Conservation (phyloP, 2,329 filamentous ascomycete species). For the Aureobasidium sp. region DNA sequence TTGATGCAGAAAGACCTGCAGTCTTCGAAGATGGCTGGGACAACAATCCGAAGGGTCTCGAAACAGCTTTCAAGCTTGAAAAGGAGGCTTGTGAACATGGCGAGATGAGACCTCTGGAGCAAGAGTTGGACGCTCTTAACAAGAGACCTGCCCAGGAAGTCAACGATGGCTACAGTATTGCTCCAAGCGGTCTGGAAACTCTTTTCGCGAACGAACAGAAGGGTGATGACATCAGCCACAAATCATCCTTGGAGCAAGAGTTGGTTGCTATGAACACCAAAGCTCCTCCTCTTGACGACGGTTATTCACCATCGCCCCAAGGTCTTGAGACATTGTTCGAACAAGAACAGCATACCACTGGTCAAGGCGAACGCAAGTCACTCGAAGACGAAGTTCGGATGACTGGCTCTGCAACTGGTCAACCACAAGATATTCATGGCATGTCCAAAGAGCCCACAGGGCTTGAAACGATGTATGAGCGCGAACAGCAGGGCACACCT, state of each 20-base stretch:
- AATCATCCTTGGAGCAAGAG: slow-evolving; percentile 16
- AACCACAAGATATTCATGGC: not conserved
- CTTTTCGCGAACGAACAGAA: slow-evolving; percentile 36
- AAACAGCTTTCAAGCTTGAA: slow-evolving; percentile 3
- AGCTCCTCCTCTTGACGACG: not conserved
- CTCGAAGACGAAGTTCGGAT: slow-evolving; percentile 10
- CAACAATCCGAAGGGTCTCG: not conserved
- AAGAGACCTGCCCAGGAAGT: not conserved
- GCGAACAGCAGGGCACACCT: slow-evolving; percentile 27
- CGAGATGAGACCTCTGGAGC: slow-evolving; percentile 14
- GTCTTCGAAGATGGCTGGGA: slow-evolving; percentile 9
- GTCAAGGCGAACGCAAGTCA: not conserved
- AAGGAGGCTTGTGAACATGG: slow-evolving; percentile 1
- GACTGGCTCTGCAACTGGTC: not conserved
- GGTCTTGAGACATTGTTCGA: slow-evolving; percentile 14
- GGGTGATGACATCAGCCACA: not conserved
- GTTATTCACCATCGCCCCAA: slow-evolving; percentile 1
- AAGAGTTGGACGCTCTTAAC: slow-evolving; percentile 13
- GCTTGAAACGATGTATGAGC: slow-evolving; percentile 39
- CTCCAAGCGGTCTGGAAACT: slow-evolving; percentile 41
- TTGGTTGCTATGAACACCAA: slow-evolving; percentile 5
- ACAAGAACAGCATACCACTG: not conserved
- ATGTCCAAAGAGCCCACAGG: slow-evolving; percentile 31
- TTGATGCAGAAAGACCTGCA: not conserved
- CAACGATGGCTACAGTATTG: slow-evolving; percentile 10